Evolutionary conservation across 2,329 filamentous ascomycete genomes (phyloP), one percentile per base, ranked within the genome.

Genomic region (Phoma sp.): DNA sequence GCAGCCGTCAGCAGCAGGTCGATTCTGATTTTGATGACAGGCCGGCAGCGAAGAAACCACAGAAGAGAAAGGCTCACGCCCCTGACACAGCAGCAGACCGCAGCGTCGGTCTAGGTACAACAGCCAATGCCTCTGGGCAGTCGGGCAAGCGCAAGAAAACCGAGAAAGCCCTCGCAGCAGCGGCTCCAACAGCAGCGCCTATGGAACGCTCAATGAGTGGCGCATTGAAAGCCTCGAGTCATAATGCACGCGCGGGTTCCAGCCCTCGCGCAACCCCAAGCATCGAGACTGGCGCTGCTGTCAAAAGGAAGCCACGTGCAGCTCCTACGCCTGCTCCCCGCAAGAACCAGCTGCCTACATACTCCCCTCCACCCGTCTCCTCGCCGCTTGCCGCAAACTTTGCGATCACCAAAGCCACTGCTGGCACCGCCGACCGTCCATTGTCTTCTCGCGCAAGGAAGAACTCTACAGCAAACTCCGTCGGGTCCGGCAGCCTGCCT

Each of bases 21-120:
- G 91, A 96, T 59, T 90, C 89, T 0, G 91, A 96, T 66, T 86
- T 88, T 60, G 91, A 96, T 61, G 91, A 96, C 45, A 73, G 78
- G 33, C 73, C 67, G 0, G 69, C 75, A 43, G 68, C 75, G 47
- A 95, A 91, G 79, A 91, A 89, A 72, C 70, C 72, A 57, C 81
- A 82, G 27, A 81, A 79, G 57, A 83, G 88, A 47, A 91, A 89
- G 68, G 62, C 65, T 7, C 79, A 81, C 5, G 81, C 81, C 32
- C 83, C 88, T 36, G 74, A 79, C 2, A 65, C 76, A 22, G 77
- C 64, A 14, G 73, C 76, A 33, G 61, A 62, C 24, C 73, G 76
- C 22, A 70, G 78, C 44, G 77, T 87, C 32, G 89, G 89, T 2
- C 76, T 91, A 32, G 89, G 88, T 36, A 89, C 90, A 54, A 64